Conservation (phyloP, 805 yeast genomes). For the Candida broadrunensis region DNA sequence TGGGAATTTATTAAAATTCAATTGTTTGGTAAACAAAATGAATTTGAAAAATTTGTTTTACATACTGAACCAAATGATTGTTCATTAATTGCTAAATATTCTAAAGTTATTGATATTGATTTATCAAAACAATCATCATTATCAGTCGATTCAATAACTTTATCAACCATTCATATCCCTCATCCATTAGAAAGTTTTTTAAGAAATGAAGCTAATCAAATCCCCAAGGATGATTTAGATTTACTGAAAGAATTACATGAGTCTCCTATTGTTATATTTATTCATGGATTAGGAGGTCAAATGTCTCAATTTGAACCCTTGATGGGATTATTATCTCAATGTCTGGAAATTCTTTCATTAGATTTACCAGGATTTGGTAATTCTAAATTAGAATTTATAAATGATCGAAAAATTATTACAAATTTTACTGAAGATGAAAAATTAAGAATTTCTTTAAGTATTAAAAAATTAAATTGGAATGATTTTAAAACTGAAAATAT, state of each 20-base stretch:
- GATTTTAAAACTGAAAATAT: constrained; percentile 44
- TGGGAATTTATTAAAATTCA: constrained; percentile 23
- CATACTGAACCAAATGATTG: constrained; percentile 52
- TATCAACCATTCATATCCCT: constrained; percentile 45
- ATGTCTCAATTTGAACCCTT: constrained; percentile 79
- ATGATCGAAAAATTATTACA: constrained; percentile 14
- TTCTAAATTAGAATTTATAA: constrained; percentile 20
- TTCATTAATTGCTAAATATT: constrained; percentile 49
- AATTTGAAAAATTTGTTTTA: constrained; percentile 42
- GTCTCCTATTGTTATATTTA: constrained; percentile 60
- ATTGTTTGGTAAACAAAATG: constrained; percentile 19
- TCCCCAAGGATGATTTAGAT: constrained; percentile 11
- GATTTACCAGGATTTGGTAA: constrained; percentile 92
- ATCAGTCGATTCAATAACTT: constrained; percentile 30
- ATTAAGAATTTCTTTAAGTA: constrained; percentile 24
- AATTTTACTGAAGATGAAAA: constrained; percentile 27
- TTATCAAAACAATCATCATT: constrained; percentile 16
- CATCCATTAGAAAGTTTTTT: constrained; percentile 44
- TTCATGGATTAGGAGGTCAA: constrained; percentile 93
- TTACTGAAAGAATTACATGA: constrained; percentile 36
- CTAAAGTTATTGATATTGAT: constrained; percentile 37
- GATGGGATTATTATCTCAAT: constrained; percentile 58
- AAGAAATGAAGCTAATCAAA: constrained; percentile 22
- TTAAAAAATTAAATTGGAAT: constrained; percentile 30
- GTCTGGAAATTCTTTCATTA: constrained; percentile 62